These are phyloP conservation scores for barley (Hordeum vulgare) DNA, from an alignment of 176 grass and related monocot species.

Conservation along the genomic window DNA sequence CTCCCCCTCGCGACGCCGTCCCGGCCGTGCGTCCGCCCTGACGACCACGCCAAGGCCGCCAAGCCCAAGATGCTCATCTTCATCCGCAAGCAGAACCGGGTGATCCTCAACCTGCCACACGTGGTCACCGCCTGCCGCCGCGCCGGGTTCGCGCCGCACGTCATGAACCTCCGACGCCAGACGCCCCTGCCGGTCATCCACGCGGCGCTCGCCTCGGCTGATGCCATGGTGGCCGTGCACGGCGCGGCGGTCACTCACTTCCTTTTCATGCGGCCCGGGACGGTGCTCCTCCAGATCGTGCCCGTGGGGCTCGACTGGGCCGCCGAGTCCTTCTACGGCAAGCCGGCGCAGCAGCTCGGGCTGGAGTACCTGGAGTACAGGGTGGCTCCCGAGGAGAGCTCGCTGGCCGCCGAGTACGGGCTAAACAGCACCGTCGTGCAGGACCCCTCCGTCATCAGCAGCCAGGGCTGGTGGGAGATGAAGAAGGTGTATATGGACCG, in stretches of 20 bases:
- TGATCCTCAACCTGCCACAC: slow-evolving; percentile 64
- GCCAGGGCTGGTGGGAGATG: slow-evolving; percentile 85
- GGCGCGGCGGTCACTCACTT: slow-evolving; percentile 91
- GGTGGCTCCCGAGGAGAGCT: slow-evolving; percentile 81
- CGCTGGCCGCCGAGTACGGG: slow-evolving; percentile 62
- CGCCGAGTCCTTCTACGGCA: slow-evolving; percentile 83
- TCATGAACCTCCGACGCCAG: slow-evolving; percentile 63
- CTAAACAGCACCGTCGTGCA: slow-evolving; percentile 59
- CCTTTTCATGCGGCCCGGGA: slow-evolving; percentile 70
- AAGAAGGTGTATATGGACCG: slow-evolving; percentile 97
- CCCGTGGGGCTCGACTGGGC: slow-evolving; percentile 92
- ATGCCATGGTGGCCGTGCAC: slow-evolving; percentile 89
- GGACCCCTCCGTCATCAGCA: slow-evolving; percentile 63
- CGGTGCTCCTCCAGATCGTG: slow-evolving; percentile 84
- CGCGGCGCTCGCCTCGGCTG: slow-evolving; percentile 50
- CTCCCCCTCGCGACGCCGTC: slow-evolving; percentile 30
- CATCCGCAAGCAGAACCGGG: slow-evolving; percentile 73
- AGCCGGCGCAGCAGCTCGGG: slow-evolving; percentile 72
- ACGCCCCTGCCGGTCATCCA: slow-evolving; percentile 49
- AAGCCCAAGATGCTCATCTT: slow-evolving; percentile 83
- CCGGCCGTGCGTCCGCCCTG: slow-evolving; percentile 17
- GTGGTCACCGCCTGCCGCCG: slow-evolving; percentile 59
- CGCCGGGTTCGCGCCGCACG: slow-evolving; percentile 77
- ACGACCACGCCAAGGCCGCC: slow-evolving; percentile 5
- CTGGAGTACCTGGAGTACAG: slow-evolving; percentile 78